These are phyloP conservation scores for Durotheca rogersii DNA, from an alignment of 495 filamentous ascomycete species.

Conservation along the genomic window DNA sequence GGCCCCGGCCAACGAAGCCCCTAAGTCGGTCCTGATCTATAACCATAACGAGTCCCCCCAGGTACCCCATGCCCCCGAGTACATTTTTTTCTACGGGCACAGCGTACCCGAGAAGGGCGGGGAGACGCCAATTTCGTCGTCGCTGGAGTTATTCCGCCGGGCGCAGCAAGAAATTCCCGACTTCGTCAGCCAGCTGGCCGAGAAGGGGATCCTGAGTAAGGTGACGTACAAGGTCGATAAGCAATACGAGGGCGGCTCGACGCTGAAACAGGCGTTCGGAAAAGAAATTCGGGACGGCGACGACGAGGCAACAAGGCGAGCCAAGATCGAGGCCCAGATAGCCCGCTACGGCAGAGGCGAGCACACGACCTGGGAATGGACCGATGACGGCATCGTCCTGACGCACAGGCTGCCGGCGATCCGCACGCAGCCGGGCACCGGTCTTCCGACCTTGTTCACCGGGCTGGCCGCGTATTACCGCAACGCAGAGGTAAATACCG, in stretches of 20 bases:
- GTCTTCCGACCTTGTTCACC: slow-evolving; percentile 55
- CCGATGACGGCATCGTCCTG: slow-evolving; percentile 45
- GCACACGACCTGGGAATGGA: slow-evolving; percentile 50
- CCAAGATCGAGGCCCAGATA: slow-evolving; percentile 56
- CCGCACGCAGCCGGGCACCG: slow-evolving; percentile 50
- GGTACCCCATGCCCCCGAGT: slow-evolving; percentile 55
- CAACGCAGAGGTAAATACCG: slow-evolving; percentile 34
- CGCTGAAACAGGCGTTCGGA: slow-evolving; percentile 54
- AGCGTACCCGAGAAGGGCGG: slow-evolving; percentile 37
- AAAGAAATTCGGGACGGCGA: slow-evolving; percentile 51
- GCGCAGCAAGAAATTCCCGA: slow-evolving; percentile 49
- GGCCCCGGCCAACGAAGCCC: slow-evolving; percentile 54
- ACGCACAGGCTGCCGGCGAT: slow-evolving; percentile 42
- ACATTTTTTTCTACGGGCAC: slow-evolving; percentile 53
- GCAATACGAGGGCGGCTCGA: slow-evolving; percentile 51
- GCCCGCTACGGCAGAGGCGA: slow-evolving; percentile 42
- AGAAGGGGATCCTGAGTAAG: slow-evolving; percentile 48
- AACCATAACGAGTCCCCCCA: slow-evolving; percentile 58
- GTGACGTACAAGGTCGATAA: slow-evolving; percentile 49
- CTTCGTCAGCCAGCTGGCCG: slow-evolving; percentile 48
- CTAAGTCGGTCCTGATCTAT: slow-evolving; percentile 53
- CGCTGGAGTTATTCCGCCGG: slow-evolving; percentile 52
- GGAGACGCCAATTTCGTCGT: slow-evolving; percentile 55
- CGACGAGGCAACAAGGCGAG: slow-evolving; percentile 41
- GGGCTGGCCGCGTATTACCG: slow-evolving; percentile 50